Evolutionary conservation across 352 stramenopile species (phyloP).

Genomic region (Globisporangium cederbergense): DNA sequence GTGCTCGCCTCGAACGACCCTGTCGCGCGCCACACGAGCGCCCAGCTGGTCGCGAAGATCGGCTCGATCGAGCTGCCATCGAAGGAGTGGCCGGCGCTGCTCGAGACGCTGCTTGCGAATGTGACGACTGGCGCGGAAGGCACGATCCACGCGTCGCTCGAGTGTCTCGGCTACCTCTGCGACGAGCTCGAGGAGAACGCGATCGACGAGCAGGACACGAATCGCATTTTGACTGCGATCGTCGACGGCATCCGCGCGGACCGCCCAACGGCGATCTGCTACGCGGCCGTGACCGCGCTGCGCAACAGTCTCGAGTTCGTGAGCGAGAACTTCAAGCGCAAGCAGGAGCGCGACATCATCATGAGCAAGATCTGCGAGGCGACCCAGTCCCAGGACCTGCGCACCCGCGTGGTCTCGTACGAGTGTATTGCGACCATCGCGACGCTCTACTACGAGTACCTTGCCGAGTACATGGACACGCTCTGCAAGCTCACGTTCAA

Average conservation of each 20-base stretch:
- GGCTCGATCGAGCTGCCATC: conserved; percentile 92
- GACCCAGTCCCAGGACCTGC: conserved; percentile 88
- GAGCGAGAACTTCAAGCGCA: conserved; percentile 94
- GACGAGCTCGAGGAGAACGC: conserved; percentile 74
- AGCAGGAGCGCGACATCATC: conserved; percentile 94
- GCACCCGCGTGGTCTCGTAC: conserved; percentile 90
- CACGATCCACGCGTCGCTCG: conserved; percentile 89
- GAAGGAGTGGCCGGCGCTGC: conserved; percentile 93
- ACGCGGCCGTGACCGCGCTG: conserved; percentile 90
- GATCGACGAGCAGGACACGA: conserved; percentile 85
- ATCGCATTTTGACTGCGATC: conserved; percentile 97
- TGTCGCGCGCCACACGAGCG: conserved; percentile 80
- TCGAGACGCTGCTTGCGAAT: conserved; percentile 91
- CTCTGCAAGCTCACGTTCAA: conserved; percentile 95
- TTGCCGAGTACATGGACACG: conserved; percentile 94
- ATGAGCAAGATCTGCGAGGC: conserved; percentile 95
- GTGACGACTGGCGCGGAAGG: conserved; percentile 82
- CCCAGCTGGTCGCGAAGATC: conserved; percentile 93
- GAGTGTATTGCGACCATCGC: conserved; percentile 95
- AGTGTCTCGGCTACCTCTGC: conserved; percentile 83
- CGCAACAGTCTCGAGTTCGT: conserved; percentile 96
- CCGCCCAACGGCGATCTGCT: conserved; percentile 84
- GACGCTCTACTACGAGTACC: conserved; percentile 96
- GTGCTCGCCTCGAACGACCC: conserved; percentile 63
- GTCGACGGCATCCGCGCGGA: conserved; percentile 93